Base-by-base conservation (phyloP, 169 alveolate genomes). In the Eimeria praecox region DNA sequence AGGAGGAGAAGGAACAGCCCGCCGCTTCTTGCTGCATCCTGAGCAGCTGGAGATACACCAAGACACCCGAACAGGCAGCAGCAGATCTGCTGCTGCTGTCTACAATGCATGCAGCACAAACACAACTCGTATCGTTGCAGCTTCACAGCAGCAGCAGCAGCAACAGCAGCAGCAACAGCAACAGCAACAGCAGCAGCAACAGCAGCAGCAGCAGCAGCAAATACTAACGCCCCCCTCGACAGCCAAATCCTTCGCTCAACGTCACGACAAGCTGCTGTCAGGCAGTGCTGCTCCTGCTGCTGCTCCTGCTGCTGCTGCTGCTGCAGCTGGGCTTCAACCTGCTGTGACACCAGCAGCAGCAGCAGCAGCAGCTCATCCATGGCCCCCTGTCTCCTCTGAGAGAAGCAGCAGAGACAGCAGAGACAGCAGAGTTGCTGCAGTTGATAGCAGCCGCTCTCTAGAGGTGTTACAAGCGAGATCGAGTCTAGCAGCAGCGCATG, bases 401-500 rank as follows among this genome's bases (percentile, higher is more conserved):
- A 46, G 82, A 38, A 0, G 12, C 82, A 30, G 64, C 56, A 77
- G 87, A 77, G 87, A 59, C 69, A 20, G 69, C 69, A 59, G 69
- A 59, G 69, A 59, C 69, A 56, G 66, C 66, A 56, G 59, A 33
- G n/a, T 40, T 30, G n/a, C 30, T 8, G 20, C 6, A 14, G n/a
- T 10, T 16, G 59, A 44, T 0, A 44, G 42, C 62, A 9, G 87
- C 27, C 38, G 54, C 14, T 40, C 59, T 35, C 54, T 77, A 1
- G 59, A 44, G 64, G 87, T 40, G 20, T 35, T 10, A 27, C 18
- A 9, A 5, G 87, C 87, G 30, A 82, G 73, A 8, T n/a, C 66
- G 42, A 82, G 90, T 46, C 52, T 22, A 6, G 90, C 90, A 9
- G 66, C 66, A 82, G 90, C 90, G 66, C 66, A 52, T 44, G 90